phyloP scores from a whole-genome alignment of 352 stramenopile genomes.

The Phytopythium boreale region DNA sequence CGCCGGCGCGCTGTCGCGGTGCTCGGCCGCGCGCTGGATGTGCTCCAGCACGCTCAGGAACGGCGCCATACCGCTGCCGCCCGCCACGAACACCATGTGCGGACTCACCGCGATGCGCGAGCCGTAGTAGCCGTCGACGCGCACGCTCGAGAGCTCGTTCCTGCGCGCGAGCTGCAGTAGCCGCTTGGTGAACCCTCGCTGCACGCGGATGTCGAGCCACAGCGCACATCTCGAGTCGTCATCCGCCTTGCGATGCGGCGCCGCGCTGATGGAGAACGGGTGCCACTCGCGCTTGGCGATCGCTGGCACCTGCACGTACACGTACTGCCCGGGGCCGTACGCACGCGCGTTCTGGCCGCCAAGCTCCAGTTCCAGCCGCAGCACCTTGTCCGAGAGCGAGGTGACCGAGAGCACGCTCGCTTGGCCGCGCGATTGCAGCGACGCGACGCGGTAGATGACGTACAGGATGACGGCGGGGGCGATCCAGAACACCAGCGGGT shows the following conservation, averaged over 20 bases:
- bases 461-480: conserved; percentile 48
- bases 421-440: conserved; percentile 34
- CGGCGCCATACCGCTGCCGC: conserved; percentile 69
- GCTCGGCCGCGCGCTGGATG: conserved; percentile 14
- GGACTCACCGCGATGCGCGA: conserved; percentile 37
- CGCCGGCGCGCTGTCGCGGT: conserved; percentile 10
- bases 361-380: conserved; percentile 61
- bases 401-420: conserved; percentile 38
- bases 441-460: conserved; percentile 57
- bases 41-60: conserved; percentile 68
- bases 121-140: conserved; percentile 74
- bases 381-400: conserved; percentile 37
- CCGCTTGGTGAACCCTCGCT: conserved; percentile 52
- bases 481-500: conserved; percentile 59
- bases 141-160: conserved; percentile 37
- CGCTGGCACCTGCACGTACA: conserved; percentile 64
- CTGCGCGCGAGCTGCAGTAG: conserved; percentile 44
- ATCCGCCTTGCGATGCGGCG: conserved; percentile 23
- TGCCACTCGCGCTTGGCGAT: conserved; percentile 66
- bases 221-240: conserved; percentile 31
- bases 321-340: conserved; percentile 49
- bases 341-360: neutral
- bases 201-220: conserved; percentile 54
- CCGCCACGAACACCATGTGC: conserved; percentile 70
- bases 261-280: conserved; percentile 71